phyloP scores from a whole-genome alignment of 139 green algal species.

The Chlamydomonas applanata region DNA sequence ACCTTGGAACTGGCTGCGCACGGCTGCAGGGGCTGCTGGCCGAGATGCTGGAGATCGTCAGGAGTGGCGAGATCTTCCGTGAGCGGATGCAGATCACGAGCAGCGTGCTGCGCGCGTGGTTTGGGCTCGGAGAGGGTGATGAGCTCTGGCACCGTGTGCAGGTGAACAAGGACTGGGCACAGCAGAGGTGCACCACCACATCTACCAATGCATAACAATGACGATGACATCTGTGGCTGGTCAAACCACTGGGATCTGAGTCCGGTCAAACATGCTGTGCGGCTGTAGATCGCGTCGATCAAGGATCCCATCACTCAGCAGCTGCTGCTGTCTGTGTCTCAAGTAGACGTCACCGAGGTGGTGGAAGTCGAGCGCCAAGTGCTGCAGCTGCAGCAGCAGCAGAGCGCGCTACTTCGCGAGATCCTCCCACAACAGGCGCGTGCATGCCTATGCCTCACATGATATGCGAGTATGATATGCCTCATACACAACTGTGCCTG shows the following conservation, averaged over 20 bases:
- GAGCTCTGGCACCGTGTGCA: slow-evolving; percentile 1
- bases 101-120: not conserved
- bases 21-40: not conserved
- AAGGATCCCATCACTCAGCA: not conserved
- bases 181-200: not conserved
- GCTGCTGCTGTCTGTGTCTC: not conserved
- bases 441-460: no score
- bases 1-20: no score
- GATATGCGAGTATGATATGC: no score
- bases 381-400: slow-evolving; percentile 20
- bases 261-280: not conserved
- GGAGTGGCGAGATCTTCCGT: not conserved
- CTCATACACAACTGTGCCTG: no score
- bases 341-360: slow-evolving; percentile 12
- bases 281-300: not conserved
- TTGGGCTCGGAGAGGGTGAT: not conserved
- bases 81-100: slow-evolving; percentile 10
- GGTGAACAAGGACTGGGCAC: not conserved
- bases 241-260: not conserved
- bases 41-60: not conserved
- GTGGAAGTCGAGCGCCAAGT: slow-evolving; percentile 5
- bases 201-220: not conserved
- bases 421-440: slow-evolving; percentile 14
- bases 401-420: slow-evolving; percentile 7
- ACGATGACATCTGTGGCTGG: not conserved